Evolutionary conservation across 352 stramenopile genomes (phyloP).

Genomic region (Pythium dissimile): DNA sequence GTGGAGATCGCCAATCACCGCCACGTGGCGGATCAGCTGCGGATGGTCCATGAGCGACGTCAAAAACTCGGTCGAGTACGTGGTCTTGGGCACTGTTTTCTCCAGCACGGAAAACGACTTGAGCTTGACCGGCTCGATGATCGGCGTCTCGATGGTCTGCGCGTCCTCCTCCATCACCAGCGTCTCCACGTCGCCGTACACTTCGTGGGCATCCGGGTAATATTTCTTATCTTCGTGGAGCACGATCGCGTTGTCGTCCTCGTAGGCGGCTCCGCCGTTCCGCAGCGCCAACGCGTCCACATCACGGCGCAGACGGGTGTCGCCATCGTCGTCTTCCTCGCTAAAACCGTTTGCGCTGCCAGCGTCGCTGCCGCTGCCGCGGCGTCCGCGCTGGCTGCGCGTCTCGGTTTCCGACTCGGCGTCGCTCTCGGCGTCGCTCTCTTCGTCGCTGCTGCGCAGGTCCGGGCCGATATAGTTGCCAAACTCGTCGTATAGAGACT

Average conservation of each 20-base stretch:
- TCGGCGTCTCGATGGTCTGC: slow-evolving; percentile 97
- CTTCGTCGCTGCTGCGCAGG: slow-evolving; percentile 80
- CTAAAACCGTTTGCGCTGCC: slow-evolving; percentile 43
- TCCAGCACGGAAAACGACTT: slow-evolving; percentile 93
- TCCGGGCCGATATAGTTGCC: slow-evolving; percentile 99
- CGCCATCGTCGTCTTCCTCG: slow-evolving; percentile 30
- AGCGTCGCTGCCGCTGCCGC: slow-evolving; percentile 39
- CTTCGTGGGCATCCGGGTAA: slow-evolving; percentile 96
- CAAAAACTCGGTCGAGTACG: slow-evolving; percentile 89
- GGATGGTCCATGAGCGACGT: slow-evolving; percentile 89
- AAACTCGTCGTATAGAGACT: slow-evolving; percentile 99
- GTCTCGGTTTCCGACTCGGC: slow-evolving; percentile 34
- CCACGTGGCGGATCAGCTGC: slow-evolving; percentile 91
- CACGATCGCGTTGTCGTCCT: slow-evolving; percentile 92
- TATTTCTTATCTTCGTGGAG: slow-evolving; percentile 99
- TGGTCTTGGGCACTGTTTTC: slow-evolving; percentile 76
- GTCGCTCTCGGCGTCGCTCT: slow-evolving; percentile 21
- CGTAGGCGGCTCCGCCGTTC: slow-evolving; percentile 23
- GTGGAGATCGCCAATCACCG: slow-evolving; percentile 97
- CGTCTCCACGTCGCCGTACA: slow-evolving; percentile 96
- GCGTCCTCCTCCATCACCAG: slow-evolving; percentile 99
- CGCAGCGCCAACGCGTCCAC: slow-evolving; percentile 55
- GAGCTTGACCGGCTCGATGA: slow-evolving; percentile 95
- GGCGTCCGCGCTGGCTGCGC: slow-evolving; percentile 4
- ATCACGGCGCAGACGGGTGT: slow-evolving; percentile 15